These are phyloP conservation scores for Botrytis byssoidea DNA, from an alignment of 2,329 filamentous ascomycete genomes.

Conservation along the genomic window DNA sequence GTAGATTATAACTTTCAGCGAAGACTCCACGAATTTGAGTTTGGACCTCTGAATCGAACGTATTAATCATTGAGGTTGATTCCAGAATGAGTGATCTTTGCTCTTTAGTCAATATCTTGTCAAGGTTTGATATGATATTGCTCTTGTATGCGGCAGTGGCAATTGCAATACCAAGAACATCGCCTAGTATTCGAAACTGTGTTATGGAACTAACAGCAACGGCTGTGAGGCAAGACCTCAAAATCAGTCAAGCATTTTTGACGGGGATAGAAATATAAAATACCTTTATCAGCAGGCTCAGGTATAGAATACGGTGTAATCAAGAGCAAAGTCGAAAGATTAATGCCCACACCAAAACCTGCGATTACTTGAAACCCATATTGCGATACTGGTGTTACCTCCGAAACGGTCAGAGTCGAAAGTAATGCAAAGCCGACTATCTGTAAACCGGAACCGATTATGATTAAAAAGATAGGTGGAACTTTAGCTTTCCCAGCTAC, in stretches of 20 bases:
- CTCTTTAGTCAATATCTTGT: background rate
- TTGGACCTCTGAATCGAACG: background rate
- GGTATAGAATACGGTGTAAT: too few species aligned
- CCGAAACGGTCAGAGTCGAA: too few species aligned
- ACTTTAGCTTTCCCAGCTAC: background rate
- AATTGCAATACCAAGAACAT: slow-evolving; percentile 12
- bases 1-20: background rate
- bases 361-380: too few species aligned
- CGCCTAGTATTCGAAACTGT: slow-evolving; percentile 12
- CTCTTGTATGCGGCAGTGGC: slow-evolving; percentile 6
- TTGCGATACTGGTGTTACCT: too few species aligned
- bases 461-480: background rate
- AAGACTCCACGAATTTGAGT: background rate
- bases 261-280: too few species aligned
- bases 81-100: background rate
- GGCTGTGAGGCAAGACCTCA: background rate
- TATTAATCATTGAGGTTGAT: background rate
- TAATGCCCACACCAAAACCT: too few species aligned
- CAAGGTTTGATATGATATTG: background rate
- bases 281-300: too few species aligned
- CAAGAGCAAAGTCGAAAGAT: too few species aligned
- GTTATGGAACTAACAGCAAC: slow-evolving; percentile 4
- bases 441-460: too few species aligned
- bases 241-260: too few species aligned
- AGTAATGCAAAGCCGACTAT: too few species aligned